phyloP scores from a whole-genome alignment of 768 basidiomycete genomes.

The Cystofilobasidium capitatum region DNA sequence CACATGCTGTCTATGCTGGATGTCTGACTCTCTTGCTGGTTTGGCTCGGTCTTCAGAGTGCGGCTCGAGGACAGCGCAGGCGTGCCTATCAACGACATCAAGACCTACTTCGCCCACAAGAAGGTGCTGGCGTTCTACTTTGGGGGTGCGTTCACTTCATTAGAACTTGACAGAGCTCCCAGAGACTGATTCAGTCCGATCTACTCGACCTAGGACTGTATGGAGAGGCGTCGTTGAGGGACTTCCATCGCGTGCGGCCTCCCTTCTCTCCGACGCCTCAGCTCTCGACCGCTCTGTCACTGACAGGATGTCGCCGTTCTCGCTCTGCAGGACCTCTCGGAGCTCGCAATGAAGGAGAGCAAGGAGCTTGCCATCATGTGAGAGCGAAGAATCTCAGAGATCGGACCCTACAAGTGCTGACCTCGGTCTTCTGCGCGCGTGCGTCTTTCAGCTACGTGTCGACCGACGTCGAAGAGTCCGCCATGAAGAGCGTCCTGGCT shows the following conservation, averaged over 20 bases:
- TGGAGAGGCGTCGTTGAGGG: constrained; percentile 9
- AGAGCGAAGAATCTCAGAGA: background rate
- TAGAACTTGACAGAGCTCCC: no score
- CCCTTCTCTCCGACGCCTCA: background rate
- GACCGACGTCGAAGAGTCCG: constrained; percentile 4
- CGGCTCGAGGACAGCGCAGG: constrained; percentile 18
- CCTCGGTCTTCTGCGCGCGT: no score
- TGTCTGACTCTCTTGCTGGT: background rate
- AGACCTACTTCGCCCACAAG: constrained; percentile 19
- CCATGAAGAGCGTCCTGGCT: constrained; percentile 12
- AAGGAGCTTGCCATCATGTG: constrained; percentile 25
- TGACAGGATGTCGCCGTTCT: no score
- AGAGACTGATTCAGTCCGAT: no score
- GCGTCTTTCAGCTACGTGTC: constrained; percentile 25
- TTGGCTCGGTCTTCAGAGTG: background rate
- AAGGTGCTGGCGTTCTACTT: constrained; percentile 26
- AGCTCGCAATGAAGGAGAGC: constrained; percentile 2
- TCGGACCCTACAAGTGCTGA: background rate
- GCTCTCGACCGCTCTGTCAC: background rate
- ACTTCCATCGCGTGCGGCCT: constrained; percentile 15
- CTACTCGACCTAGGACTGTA: background rate
- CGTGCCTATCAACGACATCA: constrained; percentile 15
- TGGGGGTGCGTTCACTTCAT: background rate
- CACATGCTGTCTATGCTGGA: no score
- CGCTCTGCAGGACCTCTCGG: constrained; percentile 9